Base-by-base conservation (phyloP, 2,329 filamentous ascomycete species). In the Tetracladium maxilliforme region DNA sequence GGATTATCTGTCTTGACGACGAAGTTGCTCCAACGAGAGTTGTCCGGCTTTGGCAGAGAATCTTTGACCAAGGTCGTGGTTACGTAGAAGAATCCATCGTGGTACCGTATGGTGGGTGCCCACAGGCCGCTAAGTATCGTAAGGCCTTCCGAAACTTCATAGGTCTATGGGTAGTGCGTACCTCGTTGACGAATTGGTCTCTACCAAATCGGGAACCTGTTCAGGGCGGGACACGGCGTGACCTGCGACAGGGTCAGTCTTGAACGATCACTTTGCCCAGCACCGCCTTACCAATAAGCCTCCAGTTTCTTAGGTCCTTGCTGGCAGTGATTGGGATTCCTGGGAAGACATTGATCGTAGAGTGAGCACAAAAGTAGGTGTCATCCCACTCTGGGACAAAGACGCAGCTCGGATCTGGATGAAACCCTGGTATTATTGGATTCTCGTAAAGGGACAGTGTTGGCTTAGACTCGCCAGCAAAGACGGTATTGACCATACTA, bases 1-100 rank as follows among this genome's bases (percentile, higher is more conserved):
- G 54, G 52, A 25, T 64, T 38, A 2, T 44, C 42, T 1, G 52
- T 49, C 19, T 50, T 50, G 42, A 63, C 61, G 24, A 64, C 53
- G 21, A 59, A 44, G 25, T 56, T 54, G 26, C 53, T 49, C 47
- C 50, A 57, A 30, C 51, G 33, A 7, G 43, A 41, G 6, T 35
- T 32, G 24, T 50, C 47, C 3, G 30, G 31, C 30, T 47, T 38
- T 32, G 46, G 25, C 30, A 51, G 23, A 36, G 54, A 41, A 46
- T 49, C 33, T 50, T 42, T 29, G 39, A 50, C 47, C 5, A 30
- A 23, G 5, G 36, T 34, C 3, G 20, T 21, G 6, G 22, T 20
- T 5, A 21, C 17, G 31, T 55, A 58, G 31, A 52, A 57, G 1
- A 33, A 45, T 4, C 46, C 51, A 12, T 52, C 38, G 20, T 52